These are phyloP conservation scores for Neofusicoccum laricinum DNA, from an alignment of 2,329 filamentous ascomycete species.

Conservation along the genomic window DNA sequence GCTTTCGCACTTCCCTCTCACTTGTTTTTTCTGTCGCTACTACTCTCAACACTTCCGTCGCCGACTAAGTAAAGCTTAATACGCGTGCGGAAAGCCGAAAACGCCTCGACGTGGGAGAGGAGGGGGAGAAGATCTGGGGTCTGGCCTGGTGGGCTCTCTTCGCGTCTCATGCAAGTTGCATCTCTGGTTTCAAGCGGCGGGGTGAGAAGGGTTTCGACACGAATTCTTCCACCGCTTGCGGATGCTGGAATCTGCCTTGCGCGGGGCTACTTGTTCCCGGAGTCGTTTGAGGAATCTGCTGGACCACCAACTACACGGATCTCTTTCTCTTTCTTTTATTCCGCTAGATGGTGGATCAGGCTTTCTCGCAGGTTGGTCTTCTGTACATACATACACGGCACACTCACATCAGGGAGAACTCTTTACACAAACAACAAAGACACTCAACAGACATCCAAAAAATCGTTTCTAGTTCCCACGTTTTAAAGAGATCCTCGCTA, in stretches of 20 bases:
- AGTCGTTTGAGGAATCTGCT: neutral
- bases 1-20: neutral
- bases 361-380: neutral
- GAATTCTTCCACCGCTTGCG: neutral
- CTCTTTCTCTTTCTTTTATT: neutral
- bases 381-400: neutral
- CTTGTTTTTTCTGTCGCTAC: neutral
- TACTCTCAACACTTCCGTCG: neutral
- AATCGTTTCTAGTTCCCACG: neutral
- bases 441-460: too few relatives aligned
- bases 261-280: too few relatives aligned
- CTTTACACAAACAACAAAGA: neutral
- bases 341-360: neutral
- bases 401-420: neutral
- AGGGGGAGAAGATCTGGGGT: neutral
- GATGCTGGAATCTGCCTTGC: too few relatives aligned
- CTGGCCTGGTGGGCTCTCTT: neutral
- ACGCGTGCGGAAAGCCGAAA: neutral
- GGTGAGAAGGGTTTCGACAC: neutral
- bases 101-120: neutral
- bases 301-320: neutral
- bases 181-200: conserved; percentile 3
- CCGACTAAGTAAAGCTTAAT: conserved; percentile 6
- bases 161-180: neutral
- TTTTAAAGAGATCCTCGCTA: too few relatives aligned